These are phyloP conservation scores for Persicaria maculosa DNA, from an alignment of 148 eudicot species.

Conservation along the genomic window DNA sequence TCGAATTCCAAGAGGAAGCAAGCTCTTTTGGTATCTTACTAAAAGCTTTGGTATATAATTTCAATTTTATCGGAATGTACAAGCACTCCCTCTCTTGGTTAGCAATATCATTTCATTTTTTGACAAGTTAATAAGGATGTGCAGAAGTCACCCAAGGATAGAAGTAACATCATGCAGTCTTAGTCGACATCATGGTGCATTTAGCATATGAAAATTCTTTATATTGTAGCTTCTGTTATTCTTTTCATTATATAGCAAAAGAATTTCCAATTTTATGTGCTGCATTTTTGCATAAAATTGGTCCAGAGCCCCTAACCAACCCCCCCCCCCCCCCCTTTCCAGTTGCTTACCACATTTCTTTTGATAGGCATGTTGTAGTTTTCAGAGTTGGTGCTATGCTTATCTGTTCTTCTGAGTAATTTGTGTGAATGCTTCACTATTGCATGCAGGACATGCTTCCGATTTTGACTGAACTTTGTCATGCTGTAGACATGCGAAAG, in stretches of 20 bases:
- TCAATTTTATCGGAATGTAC: not conserved
- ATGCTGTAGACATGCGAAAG: slow-evolving; percentile 64
- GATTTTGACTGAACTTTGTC: slow-evolving; percentile 49
- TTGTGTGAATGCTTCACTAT: slow-evolving; percentile 15
- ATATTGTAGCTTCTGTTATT: no score
- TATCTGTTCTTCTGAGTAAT: not conserved
- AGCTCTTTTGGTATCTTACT: slow-evolving; percentile 65
- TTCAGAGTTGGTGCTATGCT: not conserved
- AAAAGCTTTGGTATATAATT: not conserved
- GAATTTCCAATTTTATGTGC: no score
- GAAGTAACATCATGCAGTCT: no score
- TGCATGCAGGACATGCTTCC: slow-evolving; percentile 78
- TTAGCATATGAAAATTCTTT: no score
- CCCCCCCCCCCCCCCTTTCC: no score
- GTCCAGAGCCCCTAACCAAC: no score
- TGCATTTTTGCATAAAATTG: no score
- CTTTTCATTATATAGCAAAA: no score
- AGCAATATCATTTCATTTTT: not conserved
- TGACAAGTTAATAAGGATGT: no score
- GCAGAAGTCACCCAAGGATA: no score
- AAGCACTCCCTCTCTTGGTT: not conserved
- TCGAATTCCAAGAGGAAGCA: slow-evolving; percentile 77
- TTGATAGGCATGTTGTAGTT: not conserved
- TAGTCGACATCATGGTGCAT: no score
- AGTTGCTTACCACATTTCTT: not conserved